phyloP scores from a whole-genome alignment of 2,329 filamentous ascomycete genomes.

The Huntiella savannae region DNA sequence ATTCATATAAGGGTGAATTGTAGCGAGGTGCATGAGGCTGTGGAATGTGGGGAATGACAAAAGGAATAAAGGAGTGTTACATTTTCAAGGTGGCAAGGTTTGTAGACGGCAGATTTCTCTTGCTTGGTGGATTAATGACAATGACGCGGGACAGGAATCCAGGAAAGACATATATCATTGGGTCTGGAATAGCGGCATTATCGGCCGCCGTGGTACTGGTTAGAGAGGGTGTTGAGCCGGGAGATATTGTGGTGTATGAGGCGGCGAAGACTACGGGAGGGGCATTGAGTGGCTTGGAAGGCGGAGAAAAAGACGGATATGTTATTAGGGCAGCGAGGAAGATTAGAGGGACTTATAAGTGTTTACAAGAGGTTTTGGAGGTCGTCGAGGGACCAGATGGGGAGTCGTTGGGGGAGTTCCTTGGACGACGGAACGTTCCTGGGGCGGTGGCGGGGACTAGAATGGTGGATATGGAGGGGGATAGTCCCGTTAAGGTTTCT shows the following conservation, averaged over 20 bases:
- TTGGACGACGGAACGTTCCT: constrained; percentile 1
- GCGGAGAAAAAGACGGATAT: constrained; percentile 17
- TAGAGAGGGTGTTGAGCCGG: constrained; percentile 18
- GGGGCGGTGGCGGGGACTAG: neutral
- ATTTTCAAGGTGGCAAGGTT: constrained; percentile 12
- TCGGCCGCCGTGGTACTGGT: constrained; percentile 20
- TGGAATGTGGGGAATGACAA: neutral
- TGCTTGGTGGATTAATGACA: too few species aligned
- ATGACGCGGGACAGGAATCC: too few species aligned
- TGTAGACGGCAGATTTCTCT: too few species aligned
- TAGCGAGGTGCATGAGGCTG: neutral
- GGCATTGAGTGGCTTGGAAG: constrained; percentile 16
- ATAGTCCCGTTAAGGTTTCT: constrained; percentile 7
- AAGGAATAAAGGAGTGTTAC: neutral
- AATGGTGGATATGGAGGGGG: neutral
- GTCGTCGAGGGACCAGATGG: constrained; percentile 7
- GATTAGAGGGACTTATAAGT: constrained; percentile 18
- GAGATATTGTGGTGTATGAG: constrained; percentile 20
- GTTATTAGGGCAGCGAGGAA: constrained; percentile 19
- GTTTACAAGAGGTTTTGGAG: constrained; percentile 16
- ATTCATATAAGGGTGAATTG: neutral
- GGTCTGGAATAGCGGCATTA: constrained; percentile 19
- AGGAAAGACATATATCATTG: constrained; percentile 17
- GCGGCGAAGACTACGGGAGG: constrained; percentile 17
- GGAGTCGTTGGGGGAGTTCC: neutral